phyloP scores from a whole-genome alignment of 768 basidiomycete species.

The Russula foetens region DNA sequence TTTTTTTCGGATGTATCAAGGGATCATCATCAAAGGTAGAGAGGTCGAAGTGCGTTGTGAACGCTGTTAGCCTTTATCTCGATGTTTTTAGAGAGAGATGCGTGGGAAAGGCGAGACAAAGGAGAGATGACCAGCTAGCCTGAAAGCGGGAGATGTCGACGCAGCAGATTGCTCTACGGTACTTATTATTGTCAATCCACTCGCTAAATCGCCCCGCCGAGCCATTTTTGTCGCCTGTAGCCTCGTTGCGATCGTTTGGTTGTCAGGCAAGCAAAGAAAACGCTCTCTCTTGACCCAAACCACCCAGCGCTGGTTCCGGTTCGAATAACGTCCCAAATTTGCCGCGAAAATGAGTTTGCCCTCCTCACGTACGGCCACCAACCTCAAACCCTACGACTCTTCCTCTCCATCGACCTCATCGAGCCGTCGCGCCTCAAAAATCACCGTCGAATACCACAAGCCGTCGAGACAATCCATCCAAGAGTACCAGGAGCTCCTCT shows the following conservation, averaged over 20 bases:
- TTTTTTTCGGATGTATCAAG: neutral
- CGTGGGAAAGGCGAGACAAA: neutral
- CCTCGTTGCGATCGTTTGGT: constrained; percentile 14
- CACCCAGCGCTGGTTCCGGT: neutral
- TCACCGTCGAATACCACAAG: constrained; percentile 65
- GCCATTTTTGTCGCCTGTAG: constrained; percentile 1
- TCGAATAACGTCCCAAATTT: neutral
- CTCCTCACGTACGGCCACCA: constrained; percentile 17
- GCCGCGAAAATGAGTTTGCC: constrained; percentile 14
- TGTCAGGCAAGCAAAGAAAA: neutral
- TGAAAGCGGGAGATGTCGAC: neutral
- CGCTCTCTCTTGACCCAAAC: neutral
- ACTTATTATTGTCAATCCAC: neutral
- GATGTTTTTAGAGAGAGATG: neutral
- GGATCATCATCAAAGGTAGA: neutral
- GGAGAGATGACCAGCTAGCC: neutral
- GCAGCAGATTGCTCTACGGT: neutral
- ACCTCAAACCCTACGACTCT: constrained; percentile 19
- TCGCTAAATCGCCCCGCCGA: neutral
- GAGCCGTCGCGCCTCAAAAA: constrained; percentile 18
- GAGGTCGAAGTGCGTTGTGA: neutral
- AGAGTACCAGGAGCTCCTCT: constrained; percentile 67
- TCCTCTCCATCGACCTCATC: constrained; percentile 9
- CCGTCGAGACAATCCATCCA: constrained; percentile 70
- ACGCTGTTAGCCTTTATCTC: neutral